These are phyloP conservation scores for Allomyces macrogynus DNA, from an alignment of 192 early-diverging fungal genomes.

Conservation along the genomic window DNA sequence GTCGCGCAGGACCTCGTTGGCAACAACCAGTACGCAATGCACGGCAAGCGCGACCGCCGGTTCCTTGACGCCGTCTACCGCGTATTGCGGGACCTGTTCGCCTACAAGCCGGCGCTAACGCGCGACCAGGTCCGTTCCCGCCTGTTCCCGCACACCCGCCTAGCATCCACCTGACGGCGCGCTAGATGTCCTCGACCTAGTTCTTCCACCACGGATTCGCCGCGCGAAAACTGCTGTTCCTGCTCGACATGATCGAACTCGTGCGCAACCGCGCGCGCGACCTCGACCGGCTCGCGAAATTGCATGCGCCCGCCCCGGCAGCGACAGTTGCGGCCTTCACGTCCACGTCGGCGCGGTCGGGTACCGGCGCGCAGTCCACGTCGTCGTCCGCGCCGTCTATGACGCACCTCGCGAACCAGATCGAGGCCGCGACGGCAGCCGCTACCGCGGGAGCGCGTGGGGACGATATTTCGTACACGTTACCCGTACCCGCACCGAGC, in stretches of 20 bases:
- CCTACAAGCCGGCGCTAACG: constrained; percentile 23
- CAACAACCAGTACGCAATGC: constrained; percentile 7
- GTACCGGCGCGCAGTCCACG: neutral
- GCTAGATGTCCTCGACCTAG: no score
- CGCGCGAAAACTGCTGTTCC: constrained; percentile 6
- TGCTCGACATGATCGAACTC: neutral
- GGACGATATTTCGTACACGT: neutral
- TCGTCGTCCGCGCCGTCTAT: neutral
- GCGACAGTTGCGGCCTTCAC: no score
- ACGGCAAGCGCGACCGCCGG: constrained; percentile 27
- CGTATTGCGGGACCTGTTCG: constrained; percentile 26
- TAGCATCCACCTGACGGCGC: no score
- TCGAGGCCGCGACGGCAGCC: neutral
- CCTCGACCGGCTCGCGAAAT: neutral
- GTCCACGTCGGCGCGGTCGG: neutral
- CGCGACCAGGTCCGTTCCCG: constrained; percentile 22
- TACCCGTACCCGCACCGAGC: neutral
- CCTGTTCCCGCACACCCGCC: no score
- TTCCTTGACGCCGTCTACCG: constrained; percentile 24
- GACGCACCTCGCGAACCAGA: no score
- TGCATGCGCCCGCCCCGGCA: neutral
- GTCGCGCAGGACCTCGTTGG: no score
- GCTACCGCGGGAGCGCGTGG: neutral
- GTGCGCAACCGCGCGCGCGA: neutral
- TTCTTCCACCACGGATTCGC: constrained; percentile 6